Percentiles rank a stretch among this genome's conserved stretches.
phyloP scores from a whole-genome alignment of 345 rosid genomes.

The Adansonia digitata region DNA sequence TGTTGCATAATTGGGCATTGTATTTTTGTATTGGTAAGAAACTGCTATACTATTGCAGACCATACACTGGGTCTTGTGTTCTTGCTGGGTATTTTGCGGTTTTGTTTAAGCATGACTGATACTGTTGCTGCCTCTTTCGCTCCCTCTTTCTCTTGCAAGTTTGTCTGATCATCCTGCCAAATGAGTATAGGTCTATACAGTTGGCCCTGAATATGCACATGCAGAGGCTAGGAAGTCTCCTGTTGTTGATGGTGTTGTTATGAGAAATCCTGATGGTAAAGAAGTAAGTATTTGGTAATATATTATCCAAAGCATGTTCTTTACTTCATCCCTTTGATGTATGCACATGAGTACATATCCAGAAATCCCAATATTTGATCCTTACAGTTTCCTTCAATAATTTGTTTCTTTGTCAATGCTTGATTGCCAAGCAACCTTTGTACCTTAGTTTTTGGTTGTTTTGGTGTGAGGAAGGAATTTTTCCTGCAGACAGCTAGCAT shows the following conservation, averaged over 20 bases:
- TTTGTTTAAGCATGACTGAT: not conserved
- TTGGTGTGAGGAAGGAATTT: not conserved
- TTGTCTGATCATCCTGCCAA: conserved; percentile 17
- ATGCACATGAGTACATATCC: conserved; percentile 45
- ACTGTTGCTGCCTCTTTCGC: not conserved
- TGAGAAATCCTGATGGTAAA: conserved; percentile 98
- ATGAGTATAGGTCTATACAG: conserved; percentile 82
- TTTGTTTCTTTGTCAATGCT: not conserved
- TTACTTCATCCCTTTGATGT: conserved; percentile 10
- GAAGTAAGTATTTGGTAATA: conserved; percentile 53
- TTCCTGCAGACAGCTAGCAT: not conserved
- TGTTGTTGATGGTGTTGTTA: conserved; percentile 99
- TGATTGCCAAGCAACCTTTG: conserved; percentile 1
- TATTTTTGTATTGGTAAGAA: not conserved
- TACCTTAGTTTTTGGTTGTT: not conserved
- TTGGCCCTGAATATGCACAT: conserved; percentile 98
- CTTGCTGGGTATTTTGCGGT: not conserved
- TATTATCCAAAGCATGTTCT: not conserved
- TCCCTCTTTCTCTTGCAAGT: not conserved
- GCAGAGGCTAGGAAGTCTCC: conserved; percentile 99
- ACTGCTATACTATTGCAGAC: not conserved
- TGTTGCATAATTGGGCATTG: not conserved
- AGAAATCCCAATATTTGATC: conserved; percentile 85
- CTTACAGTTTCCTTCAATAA: conserved; percentile 23
- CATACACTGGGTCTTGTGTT: not conserved